Evolutionary conservation across 306 rosid genomes (phyloP).

Genomic region (Coriaria nepalensis): DNA sequence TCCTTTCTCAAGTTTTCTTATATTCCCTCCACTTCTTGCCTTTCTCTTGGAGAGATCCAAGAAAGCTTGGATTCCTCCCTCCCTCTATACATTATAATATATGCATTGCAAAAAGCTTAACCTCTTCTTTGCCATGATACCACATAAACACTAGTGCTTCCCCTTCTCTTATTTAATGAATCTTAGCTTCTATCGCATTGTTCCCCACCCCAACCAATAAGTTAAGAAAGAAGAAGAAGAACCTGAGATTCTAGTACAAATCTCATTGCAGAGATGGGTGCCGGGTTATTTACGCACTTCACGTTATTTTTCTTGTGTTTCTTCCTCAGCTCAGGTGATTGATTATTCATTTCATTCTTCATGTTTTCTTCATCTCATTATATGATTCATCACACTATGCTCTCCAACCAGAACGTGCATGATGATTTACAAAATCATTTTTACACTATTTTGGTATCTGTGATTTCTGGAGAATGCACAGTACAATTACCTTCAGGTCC

Average conservation of each 20-base stretch:
- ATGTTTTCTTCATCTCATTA: background rate
- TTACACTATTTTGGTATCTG: no score
- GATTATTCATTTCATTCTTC: conserved; percentile 2
- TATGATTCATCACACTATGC: background rate
- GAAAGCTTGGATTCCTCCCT: conserved; percentile 75
- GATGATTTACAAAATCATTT: no score
- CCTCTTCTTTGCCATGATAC: conserved; percentile 29
- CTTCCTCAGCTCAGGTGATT: conserved; percentile 58
- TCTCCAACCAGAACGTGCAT: no score
- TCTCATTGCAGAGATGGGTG: conserved; percentile 39
- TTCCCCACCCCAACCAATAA: conserved; percentile 11
- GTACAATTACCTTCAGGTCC: background rate
- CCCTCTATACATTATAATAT: conserved; percentile 21
- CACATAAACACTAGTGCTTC: conserved; percentile 15
- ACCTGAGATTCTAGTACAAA: conserved; percentile 14
- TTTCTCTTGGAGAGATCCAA: conserved; percentile 45
- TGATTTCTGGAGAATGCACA: no score
- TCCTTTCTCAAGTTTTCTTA: conserved; percentile 90
- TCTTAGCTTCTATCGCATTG: conserved; percentile 36
- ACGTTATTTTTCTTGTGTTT: conserved; percentile 32
- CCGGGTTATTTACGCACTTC: conserved; percentile 22
- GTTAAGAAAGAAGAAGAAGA: conserved; percentile 7
- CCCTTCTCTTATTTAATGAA: conserved; percentile 38
- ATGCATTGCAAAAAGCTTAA: conserved; percentile 21
- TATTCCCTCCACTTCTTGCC: conserved; percentile 59